Evolutionary conservation across 345 rosid genomes (phyloP), one percentile per base, ranked within the genome.

Genomic region (Heritiera fomes): DNA sequence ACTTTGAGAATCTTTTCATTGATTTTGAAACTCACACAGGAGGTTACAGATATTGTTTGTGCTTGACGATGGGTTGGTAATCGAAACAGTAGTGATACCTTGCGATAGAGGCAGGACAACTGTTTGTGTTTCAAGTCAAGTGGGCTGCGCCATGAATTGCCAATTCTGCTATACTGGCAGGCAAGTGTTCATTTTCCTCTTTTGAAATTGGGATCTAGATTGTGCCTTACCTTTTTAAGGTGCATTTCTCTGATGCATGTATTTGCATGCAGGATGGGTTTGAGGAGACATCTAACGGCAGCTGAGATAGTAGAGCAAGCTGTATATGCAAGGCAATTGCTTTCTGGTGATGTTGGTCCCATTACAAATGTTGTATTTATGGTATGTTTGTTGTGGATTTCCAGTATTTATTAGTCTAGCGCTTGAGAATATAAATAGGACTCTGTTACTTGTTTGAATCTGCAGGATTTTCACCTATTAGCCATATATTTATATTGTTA

Each of bases 131-230:
- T 92, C 99, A 12, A 93, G 99, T 73, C 97, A 93, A 86, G 98
- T 91, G 10, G 98, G 98, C 15, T 95, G 97, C 49, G 97, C 97
- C 70, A 92, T 96, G 98, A 92, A 92, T 82, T 96, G 99, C 81
- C 99, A 96, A 82, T 96, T 93, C 89, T 96, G 97, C 84, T 96
- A 82, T 84, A 90, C 97, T 64, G 95, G 99, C 82, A 91, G 99
- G 97, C 78, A 78, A 83, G 86, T 46, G 13, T 71, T 50, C 38
- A 40, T 40, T 70, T 76, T 7, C 15, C 34, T 61, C 7, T 8
- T 65, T 56, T 77, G 58, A 56, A 78, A 18, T 56, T 77, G 32
- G 28, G 28, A 8, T 49, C 47, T 56, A 69, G 9, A 61, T 40
- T 8, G 52, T 13, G 52, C 6, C 15, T 28, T 7, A 17, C 69